These are phyloP conservation scores for Umbellularia californica DNA, from an alignment of 164 flowering plant genomes.

Conservation along the genomic window DNA sequence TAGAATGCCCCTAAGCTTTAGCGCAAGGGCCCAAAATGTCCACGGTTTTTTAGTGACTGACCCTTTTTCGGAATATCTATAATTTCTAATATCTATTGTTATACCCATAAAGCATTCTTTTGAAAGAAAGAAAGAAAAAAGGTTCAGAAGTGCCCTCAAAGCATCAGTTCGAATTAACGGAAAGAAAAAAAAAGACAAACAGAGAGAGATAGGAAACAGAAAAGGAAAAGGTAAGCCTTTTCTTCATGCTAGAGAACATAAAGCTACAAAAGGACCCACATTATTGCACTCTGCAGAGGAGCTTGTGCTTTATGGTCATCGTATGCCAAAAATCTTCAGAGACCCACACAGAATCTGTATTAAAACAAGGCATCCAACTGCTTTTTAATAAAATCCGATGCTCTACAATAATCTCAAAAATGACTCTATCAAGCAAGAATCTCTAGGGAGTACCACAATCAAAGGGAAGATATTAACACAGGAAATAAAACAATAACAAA, in stretches of 20 bases:
- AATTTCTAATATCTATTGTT: too few relatives aligned
- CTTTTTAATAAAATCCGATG: neutral
- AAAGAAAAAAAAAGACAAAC: too few relatives aligned
- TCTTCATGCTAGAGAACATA: neutral
- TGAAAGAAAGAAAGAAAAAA: too few relatives aligned
- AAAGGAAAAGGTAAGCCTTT: neutral
- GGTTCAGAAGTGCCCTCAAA: neutral
- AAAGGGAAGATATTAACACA: neutral
- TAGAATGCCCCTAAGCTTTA: neutral
- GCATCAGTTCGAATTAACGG: neutral
- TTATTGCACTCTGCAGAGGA: neutral
- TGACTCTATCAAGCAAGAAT: neutral
- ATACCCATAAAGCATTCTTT: neutral
- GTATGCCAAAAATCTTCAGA: neutral
- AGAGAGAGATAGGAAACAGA: neutral
- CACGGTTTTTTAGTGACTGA: neutral
- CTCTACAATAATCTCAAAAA: neutral
- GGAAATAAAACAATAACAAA: neutral
- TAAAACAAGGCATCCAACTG: neutral
- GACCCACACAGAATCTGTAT: neutral
- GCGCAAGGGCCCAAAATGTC: neutral
- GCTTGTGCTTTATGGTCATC: neutral
- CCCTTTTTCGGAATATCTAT: neutral
- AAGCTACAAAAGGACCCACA: neutral
- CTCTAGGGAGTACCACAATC: neutral